A percentile compares a stretch with the other conserved stretches of the same genome.
Conservation (phyloP, 2,329 filamentous ascomycete species). For the Paracorniculantispora psalliotae region DNA sequence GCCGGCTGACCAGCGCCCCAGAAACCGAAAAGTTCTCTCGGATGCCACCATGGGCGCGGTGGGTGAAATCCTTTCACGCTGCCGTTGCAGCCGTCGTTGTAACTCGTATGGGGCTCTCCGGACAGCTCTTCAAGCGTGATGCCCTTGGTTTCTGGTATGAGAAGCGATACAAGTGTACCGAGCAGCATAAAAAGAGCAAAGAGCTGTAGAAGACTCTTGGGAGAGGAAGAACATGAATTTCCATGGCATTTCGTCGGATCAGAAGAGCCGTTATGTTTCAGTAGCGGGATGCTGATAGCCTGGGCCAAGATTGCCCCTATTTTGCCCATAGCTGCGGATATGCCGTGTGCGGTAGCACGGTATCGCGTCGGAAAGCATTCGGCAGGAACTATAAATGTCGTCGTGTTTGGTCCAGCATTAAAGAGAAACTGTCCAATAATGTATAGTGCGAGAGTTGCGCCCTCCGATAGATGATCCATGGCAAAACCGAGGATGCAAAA, state of each 20-base stretch:
- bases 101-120: constrained; percentile 59
- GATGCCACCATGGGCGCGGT: constrained; percentile 26
- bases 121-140: constrained; percentile 67
- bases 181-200: constrained; percentile 77
- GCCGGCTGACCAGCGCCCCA: constrained; percentile 48
- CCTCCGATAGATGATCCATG: constrained; percentile 43
- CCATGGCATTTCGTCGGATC: constrained; percentile 44
- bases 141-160: constrained; percentile 75
- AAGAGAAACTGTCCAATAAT: constrained; percentile 62
- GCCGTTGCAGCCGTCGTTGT: constrained; percentile 47
- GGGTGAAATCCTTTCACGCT: constrained; percentile 34
- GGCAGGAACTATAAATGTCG: constrained; percentile 60
- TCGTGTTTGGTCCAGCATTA: constrained; percentile 62
- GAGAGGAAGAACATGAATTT: constrained; percentile 49
- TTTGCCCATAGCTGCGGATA: constrained; percentile 63
- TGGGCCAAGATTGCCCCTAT: constrained; percentile 64
- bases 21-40: constrained; percentile 43
- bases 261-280: constrained; percentile 43
- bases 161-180: constrained; percentile 61
- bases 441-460: constrained; percentile 55
- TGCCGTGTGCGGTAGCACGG: constrained; percentile 56
- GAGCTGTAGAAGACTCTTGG: constrained; percentile 70
- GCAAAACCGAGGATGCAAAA: constrained; percentile 60
- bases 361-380: constrained; percentile 63
- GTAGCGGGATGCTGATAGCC: constrained; percentile 58